Base-by-base conservation (phyloP, 2,329 filamentous ascomycete genomes). In the Cladosporium phlei region DNA sequence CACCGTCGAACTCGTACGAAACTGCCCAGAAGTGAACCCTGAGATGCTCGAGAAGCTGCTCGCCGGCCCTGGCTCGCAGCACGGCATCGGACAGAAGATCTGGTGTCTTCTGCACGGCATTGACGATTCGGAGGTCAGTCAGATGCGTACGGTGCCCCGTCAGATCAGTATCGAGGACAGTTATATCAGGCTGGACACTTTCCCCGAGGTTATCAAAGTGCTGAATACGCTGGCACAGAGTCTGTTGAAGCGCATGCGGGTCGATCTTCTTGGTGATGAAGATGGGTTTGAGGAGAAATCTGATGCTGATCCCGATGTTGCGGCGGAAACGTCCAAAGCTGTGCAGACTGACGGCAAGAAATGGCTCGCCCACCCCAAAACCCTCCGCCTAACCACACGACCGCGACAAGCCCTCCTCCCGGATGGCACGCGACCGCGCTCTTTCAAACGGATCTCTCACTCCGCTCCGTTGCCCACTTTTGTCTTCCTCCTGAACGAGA, bases 131-230 rank as follows among this genome's bases (percentile, higher is more conserved):
- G 82, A 87, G 49, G 88, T 97, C 14, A 80, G 82, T 39, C 75
- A 82, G 52, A 85, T 82, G 2, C 79, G 79, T 55, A 78, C 82
- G 34, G 67, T 94, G 1, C 91, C 91, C 0, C 82, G 80, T 1
- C 90, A 96, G 65, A 94, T 97, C 62, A 93, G 88, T 64, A 93
- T 97, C 53, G 91, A 97, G 62, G 90, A 97, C 66, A 93, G 88
- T 12, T 97, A 95, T 63, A 76, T 79, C 19, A 80, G 82, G 0
- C 71, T 95, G 1, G 78, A 85, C 55, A 81, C 75, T 0, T 62
- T 84, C 42, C 65, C 78, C 1, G 76, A 82, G 49, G 80, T 94
- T 22, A 68, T 72, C 32, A 79, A 78, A 52, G 84, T 94, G 66
- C 71, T 96, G 30, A 66, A 71, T n/a, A 75, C 78, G 50, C 70